Conservation (phyloP, 257 asterid species). For the Agastache rugosa region DNA sequence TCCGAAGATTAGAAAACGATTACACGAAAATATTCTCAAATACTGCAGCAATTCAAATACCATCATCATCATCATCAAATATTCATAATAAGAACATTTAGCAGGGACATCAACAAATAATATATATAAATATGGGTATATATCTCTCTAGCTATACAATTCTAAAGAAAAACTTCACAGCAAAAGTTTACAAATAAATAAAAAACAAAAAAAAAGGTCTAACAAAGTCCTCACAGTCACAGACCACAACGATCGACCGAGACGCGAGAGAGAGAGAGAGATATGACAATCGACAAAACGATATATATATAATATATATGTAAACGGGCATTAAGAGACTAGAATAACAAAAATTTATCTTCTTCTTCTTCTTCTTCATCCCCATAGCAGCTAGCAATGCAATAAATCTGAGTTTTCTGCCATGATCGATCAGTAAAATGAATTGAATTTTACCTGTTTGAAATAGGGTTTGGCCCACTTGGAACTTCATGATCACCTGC, state of each 20-base stretch:
- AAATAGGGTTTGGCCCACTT: slow-evolving; percentile 88
- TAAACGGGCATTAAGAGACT: slow-evolving; percentile 22
- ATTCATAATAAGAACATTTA: slow-evolving; percentile 24
- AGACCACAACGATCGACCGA: slow-evolving; percentile 19
- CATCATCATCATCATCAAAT: background rate
- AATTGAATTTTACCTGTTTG: slow-evolving; percentile 51
- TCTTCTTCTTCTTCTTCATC: background rate
- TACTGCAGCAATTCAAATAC: slow-evolving; percentile 10
- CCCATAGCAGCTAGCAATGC: background rate
- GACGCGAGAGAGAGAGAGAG: background rate
- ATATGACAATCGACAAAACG: background rate
- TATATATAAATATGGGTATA: slow-evolving; percentile 2
- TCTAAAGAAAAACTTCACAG: slow-evolving; percentile 23
- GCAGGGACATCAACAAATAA: slow-evolving; percentile 8
- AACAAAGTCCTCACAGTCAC: slow-evolving; percentile 40
- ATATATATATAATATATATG: no score
- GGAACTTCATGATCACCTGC: slow-evolving; percentile 81
- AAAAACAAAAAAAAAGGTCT: background rate
- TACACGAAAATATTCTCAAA: background rate
- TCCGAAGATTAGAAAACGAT: background rate
- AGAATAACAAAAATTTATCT: background rate
- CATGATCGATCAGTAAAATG: background rate
- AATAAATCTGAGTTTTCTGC: background rate
- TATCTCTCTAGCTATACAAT: slow-evolving; percentile 44
- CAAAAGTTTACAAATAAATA: slow-evolving; percentile 3